Evolutionary conservation across 805 yeast genomes (phyloP), one percentile per base, ranked within the genome.

Genomic region (Starmera dryadoides): DNA sequence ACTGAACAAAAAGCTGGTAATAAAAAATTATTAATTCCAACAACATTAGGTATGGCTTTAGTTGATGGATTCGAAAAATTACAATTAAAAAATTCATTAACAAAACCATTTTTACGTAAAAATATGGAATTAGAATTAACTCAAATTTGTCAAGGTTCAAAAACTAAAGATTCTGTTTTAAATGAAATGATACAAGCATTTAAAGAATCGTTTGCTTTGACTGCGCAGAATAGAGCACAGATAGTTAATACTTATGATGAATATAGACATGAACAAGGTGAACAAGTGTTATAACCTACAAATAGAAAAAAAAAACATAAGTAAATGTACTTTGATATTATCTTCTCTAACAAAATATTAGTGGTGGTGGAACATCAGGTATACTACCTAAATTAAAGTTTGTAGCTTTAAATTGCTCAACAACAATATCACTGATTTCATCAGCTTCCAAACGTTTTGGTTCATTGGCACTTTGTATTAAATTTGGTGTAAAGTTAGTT

Each of bases 101-200:
- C 96, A 0, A 91, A 93, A 51, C 99, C 99, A 4, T 84, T 85
- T 49, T 61, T 93, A 43, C 67, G 99, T 40, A 79, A 82, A 39
- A 77, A 75, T 33, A 65, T 93, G 57, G 98, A 93, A 53, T 63
- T 57, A 14, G 73, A 77, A 36, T 65, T 93, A 52, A 73, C 66
- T 39, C 68, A 70, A 30, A 85, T 93, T 4, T 83, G 89, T 38
- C 69, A 71, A 1, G 97, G 97, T 0, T 47, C 51, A 4, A 62
- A 67, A 26, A 56, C 73, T 1, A 77, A 74, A 48, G 63, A 63
- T 3, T 68, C 65, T 11, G 93, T 87, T 1, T 52, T 80, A 2
- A 53, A 58, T 3, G 78, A 77, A 47, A 73, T 80, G 34, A 55
- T 82, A 9, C 58, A 59, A 23, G 63, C 77, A 53, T 87, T 84